These are phyloP conservation scores for Arxiozyma slooffiae DNA, from an alignment of 1,139 yeast species.

Conservation along the genomic window DNA sequence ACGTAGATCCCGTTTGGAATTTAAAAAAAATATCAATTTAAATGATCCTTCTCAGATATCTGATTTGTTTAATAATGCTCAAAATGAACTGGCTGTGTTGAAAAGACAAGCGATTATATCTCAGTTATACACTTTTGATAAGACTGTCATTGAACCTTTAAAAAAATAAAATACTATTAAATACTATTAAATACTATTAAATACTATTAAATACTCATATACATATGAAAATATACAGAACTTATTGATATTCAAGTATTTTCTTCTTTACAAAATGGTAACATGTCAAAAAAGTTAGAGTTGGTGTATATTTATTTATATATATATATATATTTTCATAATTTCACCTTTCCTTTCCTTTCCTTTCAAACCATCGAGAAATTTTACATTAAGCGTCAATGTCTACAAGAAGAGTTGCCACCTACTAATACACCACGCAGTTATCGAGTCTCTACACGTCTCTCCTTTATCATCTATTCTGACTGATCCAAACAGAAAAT, in stretches of 20 bases:
- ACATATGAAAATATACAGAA: no score
- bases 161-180: no score
- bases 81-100: constrained; percentile 47
- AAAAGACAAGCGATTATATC: constrained; percentile 77
- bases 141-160: constrained; percentile 85
- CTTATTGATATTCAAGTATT: no score
- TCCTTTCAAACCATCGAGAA: no score
- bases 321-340: no score
- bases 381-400: constrained; percentile 77
- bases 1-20: constrained; percentile 38
- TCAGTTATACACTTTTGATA: constrained; percentile 81
- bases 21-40: no score
- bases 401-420: constrained; percentile 92
- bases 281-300: no score
- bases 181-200: no score
- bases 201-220: no score
- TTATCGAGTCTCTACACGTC: constrained; percentile 88
- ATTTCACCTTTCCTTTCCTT: no score
- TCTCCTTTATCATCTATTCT: constrained; percentile 84
- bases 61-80: background rate
- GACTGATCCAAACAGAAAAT: constrained; percentile 80
- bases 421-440: constrained; percentile 91
- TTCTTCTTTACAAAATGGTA: no score
- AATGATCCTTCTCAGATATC: background rate
- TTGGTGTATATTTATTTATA: no score